Evolutionary conservation across 768 basidiomycete genomes (phyloP).

Genomic region (Auricularia auricula-judae): DNA sequence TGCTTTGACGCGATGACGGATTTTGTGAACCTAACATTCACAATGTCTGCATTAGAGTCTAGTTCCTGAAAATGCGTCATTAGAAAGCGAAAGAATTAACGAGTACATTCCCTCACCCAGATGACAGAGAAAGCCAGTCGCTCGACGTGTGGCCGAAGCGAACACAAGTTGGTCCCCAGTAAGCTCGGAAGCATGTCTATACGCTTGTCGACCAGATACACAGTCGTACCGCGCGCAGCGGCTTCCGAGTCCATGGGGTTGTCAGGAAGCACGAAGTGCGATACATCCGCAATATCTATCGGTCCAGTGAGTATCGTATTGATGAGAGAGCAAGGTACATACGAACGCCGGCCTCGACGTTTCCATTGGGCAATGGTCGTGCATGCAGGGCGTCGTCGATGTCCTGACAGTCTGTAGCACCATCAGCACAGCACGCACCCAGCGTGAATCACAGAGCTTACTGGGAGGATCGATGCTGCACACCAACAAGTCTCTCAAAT

Average conservation of each 20-base stretch:
- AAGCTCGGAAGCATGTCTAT: constrained; percentile 96
- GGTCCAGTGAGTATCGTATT: neutral
- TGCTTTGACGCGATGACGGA: constrained; percentile 95
- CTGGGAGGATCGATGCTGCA: constrained; percentile 98
- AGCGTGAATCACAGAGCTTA: constrained; percentile 19
- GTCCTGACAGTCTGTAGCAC: constrained; percentile 73
- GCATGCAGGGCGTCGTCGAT: constrained; percentile 98
- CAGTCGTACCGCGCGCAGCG: constrained; percentile 90
- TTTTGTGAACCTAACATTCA: constrained; percentile 85
- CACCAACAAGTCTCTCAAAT: constrained; percentile 73
- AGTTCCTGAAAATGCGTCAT: constrained; percentile 52
- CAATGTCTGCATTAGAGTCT: constrained; percentile 77
- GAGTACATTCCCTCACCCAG: constrained; percentile 51
- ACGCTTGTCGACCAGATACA: constrained; percentile 96
- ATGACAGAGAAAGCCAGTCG: constrained; percentile 90
- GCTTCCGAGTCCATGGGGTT: constrained; percentile 96
- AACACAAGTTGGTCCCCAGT: constrained; percentile 92
- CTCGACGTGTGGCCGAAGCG: constrained; percentile 84
- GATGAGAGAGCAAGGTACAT: constrained; percentile 27
- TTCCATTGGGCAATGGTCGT: constrained; percentile 73
- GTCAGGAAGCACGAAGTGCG: constrained; percentile 86
- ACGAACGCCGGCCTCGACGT: constrained; percentile 98
- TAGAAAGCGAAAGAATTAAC: constrained; percentile 1
- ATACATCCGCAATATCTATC: constrained; percentile 95
- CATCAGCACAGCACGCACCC: constrained; percentile 5